These are phyloP conservation scores for Danielozyma ontarioensis DNA, from an alignment of 805 yeast species.

Conservation along the genomic window DNA sequence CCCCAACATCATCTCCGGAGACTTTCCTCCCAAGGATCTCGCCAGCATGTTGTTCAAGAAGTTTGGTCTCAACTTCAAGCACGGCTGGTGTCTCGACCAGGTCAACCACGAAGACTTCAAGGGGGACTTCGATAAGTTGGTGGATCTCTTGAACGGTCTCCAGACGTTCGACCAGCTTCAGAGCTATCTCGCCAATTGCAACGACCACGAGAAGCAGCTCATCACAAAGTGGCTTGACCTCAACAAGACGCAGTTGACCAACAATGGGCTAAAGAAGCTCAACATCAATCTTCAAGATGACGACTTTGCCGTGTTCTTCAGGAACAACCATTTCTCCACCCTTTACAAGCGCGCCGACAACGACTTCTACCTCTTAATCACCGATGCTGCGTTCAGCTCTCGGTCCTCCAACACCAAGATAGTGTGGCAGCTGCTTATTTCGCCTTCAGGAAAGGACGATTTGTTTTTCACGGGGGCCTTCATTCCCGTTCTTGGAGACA, in stretches of 20 bases:
- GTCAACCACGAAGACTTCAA: conserved; percentile 14
- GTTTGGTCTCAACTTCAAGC: conserved; percentile 60
- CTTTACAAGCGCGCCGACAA: conserved; percentile 45
- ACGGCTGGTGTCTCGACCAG: conserved; percentile 75
- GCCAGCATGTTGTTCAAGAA: conserved; percentile 54
- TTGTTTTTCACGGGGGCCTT: conserved; percentile 65
- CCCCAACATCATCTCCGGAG: conserved; percentile 53
- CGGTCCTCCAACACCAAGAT: conserved; percentile 32
- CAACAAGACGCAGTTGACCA: conserved; percentile 74
- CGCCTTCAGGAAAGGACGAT: conserved; percentile 67
- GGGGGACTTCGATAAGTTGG: conserved; percentile 9
- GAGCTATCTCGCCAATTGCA: conserved; percentile 38
- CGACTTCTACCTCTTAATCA: conserved; percentile 59
- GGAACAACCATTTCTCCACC: conserved; percentile 87
- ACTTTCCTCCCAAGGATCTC: conserved; percentile 45
- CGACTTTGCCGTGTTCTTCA: conserved; percentile 65
- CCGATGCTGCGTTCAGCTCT: conserved; percentile 62
- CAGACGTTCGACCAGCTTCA: conserved; percentile 53
- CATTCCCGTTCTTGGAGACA: conserved; percentile 35
- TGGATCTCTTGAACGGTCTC: conserved; percentile 15
- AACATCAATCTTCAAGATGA: conserved; percentile 42
- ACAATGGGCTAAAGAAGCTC: conserved; percentile 52
- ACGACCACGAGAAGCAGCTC: conserved; percentile 8
- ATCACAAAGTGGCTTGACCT: conserved; percentile 42
- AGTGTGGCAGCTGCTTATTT: conserved; percentile 77